Conservation (phyloP, 2,329 filamentous ascomycete genomes). For the Lachnellula cervina region DNA sequence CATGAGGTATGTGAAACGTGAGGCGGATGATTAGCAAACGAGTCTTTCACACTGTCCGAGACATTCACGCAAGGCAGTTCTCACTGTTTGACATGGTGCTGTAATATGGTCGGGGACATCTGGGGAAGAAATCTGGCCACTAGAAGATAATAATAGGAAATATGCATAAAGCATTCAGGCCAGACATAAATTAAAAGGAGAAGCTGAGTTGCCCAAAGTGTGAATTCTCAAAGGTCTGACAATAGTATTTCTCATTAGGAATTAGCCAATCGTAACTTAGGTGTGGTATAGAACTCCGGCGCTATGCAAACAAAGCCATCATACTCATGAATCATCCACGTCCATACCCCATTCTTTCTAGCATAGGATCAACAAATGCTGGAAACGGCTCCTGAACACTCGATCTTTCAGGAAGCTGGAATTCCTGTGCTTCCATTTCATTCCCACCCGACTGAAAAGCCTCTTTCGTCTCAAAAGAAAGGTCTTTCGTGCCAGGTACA, state of each 20-base stretch:
- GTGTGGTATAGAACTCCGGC: constrained; percentile 15
- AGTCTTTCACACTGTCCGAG: too few species aligned
- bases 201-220: too few species aligned
- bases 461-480: constrained; percentile 9
- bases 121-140: too few species aligned
- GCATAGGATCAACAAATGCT: constrained; percentile 6
- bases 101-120: too few species aligned
- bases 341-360: constrained; percentile 1
- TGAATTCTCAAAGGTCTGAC: not conserved
- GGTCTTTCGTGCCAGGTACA: constrained; percentile 7
- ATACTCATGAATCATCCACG: not conserved
- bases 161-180: not conserved
- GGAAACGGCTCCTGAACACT: constrained; percentile 9
- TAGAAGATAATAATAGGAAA: not conserved
- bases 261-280: not conserved
- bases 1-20: too few species aligned
- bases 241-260: constrained; percentile 2
- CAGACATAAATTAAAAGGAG: not conserved
- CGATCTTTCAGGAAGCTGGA: constrained; percentile 4
- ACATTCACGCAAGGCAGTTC: too few species aligned
- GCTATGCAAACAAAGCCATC: constrained; percentile 9
- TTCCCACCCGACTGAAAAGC: constrained; percentile 4
- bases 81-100: too few species aligned
- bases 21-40: too few species aligned
- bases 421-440: not conserved